Evolutionary conservation across 306 rosid genomes (phyloP).

Genomic region (Glycine tomentella): DNA sequence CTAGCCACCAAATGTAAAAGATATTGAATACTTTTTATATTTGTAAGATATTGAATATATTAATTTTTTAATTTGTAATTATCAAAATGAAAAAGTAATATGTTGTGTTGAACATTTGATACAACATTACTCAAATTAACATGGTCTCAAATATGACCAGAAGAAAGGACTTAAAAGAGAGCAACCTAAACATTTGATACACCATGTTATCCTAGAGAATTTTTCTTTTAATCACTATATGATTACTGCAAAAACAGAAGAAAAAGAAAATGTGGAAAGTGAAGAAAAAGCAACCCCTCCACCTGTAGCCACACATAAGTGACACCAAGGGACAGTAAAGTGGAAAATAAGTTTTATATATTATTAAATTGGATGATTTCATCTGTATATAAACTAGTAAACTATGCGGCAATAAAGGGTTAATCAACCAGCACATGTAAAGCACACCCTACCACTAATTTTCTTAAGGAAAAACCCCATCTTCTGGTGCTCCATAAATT

Average conservation of each 20-base stretch:
- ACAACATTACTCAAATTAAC: neutral
- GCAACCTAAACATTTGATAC: neutral
- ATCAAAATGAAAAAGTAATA: too few species aligned
- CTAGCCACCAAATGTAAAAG: neutral
- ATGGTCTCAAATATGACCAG: neutral
- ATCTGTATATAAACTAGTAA: constrained; percentile 40
- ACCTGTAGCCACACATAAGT: constrained; percentile 35
- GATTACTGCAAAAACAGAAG: neutral
- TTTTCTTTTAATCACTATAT: too few species aligned
- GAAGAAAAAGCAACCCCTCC: constrained; percentile 45
- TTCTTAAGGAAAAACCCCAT: constrained; percentile 7
- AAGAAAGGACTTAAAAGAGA: constrained; percentile 11
- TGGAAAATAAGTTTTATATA: constrained; percentile 49
- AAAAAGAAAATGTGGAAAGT: constrained; percentile 10
- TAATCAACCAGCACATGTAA: constrained; percentile 60
- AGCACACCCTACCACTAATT: constrained; percentile 43
- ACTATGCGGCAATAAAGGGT: constrained; percentile 41
- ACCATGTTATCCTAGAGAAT: too few species aligned
- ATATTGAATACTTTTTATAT: neutral
- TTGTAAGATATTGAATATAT: neutral
- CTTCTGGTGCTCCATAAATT: constrained; percentile 58
- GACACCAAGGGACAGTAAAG: constrained; percentile 38
- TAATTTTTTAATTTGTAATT: too few species aligned
- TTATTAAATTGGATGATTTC: constrained; percentile 49
- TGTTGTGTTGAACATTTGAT: neutral